Base-by-base conservation (phyloP, 768 basidiomycete species). In the Boletus subparvulus region DNA sequence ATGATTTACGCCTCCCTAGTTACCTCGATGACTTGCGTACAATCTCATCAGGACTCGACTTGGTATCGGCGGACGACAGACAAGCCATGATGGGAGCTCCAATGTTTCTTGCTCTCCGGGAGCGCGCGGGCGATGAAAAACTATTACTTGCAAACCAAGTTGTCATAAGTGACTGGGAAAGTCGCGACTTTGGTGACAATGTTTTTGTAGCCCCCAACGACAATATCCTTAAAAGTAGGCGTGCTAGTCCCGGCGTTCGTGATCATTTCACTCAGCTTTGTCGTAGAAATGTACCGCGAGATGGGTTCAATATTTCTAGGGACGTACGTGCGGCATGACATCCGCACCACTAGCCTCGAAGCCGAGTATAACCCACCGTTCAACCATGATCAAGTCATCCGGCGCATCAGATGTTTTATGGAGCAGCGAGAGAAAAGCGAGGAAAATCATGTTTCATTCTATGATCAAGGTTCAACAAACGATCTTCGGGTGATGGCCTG, bases 261-360 rank as follows among this genome's bases (percentile, higher is more conserved):
- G 10, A 26, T 33, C 24, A 6, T 11, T 19, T 30, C 13, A 42
- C 33, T 40, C 3, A 33, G 24, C 12, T 11, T 40, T 21, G 6
- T 43, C 21, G 4, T 32, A 62, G 61, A 54, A 41, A 43, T 62
- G 61, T 62, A 62, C 37, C 19, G 30, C 17, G 44, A 48, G 6
- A 52, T 64, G 62, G 62, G 58, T 14, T 55, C 57, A 8, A 19
- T 37, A 19, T 64, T 42, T 46, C 43, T 62, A n/a, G 57, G 62
- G 33, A 52, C 30, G 14, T 51, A 49, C 26, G 57, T 62, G 19
- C 49, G 6, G 12, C 21, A 64, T 32, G 32, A 54, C 6, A 39
- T 62, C 33, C 2, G 2, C 12, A 42, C 24, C 6, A 6, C n/a
- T n/a, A 28, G 26, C 6, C 16, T 7, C n/a, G 8, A 24, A 6